These are phyloP conservation scores for Geotrichum carabidarum DNA, from an alignment of 1,139 yeast species.

Conservation along the genomic window DNA sequence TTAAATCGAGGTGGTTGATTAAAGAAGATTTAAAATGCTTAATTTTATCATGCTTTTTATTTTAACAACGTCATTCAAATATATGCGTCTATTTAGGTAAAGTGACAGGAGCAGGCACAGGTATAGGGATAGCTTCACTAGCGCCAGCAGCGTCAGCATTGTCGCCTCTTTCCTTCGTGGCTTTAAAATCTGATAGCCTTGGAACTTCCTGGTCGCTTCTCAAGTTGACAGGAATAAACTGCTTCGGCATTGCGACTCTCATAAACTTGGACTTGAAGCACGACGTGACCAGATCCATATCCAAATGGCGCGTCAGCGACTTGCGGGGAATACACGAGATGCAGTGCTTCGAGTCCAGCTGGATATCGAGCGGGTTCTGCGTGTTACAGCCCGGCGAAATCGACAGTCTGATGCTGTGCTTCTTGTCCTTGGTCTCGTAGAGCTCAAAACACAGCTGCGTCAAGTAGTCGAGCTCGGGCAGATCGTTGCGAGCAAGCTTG, in stretches of 20 bases:
- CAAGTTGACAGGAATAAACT: constrained; percentile 39
- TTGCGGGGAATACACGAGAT: constrained; percentile 92
- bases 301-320: constrained; percentile 86
- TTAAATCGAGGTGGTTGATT: no score
- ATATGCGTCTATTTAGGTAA: no score
- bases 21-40: no score
- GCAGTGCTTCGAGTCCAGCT: constrained; percentile 91
- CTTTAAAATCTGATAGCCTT: neutral
- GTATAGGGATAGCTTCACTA: no score
- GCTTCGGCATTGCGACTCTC: constrained; percentile 82
- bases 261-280: constrained; percentile 76
- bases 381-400: constrained; percentile 98
- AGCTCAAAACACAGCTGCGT: constrained; percentile 93
- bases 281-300: constrained; percentile 82
- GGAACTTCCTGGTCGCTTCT: constrained; percentile 2
- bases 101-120: no score
- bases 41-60: no score
- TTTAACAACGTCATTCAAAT: no score
- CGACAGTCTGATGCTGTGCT: constrained; percentile 80
- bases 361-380: constrained; percentile 94
- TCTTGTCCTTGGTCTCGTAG: constrained; percentile 69
- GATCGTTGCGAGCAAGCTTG: constrained; percentile 87
- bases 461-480: constrained; percentile 92
- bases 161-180: neutral
- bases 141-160: no score